Conservation (phyloP, 1,284 basidiomycete genomes). For the Hymenochaete sp. region DNA sequence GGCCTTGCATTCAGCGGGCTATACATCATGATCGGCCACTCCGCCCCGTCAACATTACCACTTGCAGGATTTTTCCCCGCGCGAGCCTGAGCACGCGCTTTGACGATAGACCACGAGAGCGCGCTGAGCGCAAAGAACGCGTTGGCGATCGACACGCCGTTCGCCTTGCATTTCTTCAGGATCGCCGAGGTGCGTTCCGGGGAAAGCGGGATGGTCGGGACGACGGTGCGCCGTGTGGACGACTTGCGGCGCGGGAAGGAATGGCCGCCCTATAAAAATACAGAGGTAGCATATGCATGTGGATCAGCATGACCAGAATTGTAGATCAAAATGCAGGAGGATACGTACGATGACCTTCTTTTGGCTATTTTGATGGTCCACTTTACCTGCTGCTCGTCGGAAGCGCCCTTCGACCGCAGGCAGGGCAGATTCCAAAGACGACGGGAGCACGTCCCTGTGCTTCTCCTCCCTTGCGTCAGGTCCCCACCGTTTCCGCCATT, state of each 20-base stretch:
- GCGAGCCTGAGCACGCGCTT: conserved; percentile 25
- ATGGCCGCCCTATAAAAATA: conserved; percentile 50
- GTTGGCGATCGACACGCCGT: conserved; percentile 66
- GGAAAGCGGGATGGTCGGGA: conserved; percentile 54
- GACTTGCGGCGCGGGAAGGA: conserved; percentile 45
- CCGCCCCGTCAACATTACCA: too few species aligned
- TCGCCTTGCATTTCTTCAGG: conserved; percentile 55
- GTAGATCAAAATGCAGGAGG: neutral
- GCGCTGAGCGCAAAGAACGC: conserved; percentile 70
- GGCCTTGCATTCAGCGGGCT: conserved; percentile 70
- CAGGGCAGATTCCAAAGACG: conserved; percentile 45
- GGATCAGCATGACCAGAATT: too few species aligned
- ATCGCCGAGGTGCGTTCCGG: conserved; percentile 46
- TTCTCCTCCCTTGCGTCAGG: conserved; percentile 9
- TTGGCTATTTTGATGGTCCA: conserved; percentile 50
- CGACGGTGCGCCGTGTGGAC: conserved; percentile 48
- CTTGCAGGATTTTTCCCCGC: too few species aligned
- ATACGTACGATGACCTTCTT: conserved; percentile 39
- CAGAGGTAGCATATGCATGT: too few species aligned
- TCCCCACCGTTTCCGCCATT: conserved; percentile 39
- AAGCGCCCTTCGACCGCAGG: conserved; percentile 33
- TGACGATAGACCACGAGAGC: conserved; percentile 55
- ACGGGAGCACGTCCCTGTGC: conserved; percentile 40
- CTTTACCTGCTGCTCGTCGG: conserved; percentile 35
- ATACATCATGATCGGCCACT: conserved; percentile 58